Evolutionary conservation across 352 stramenopile genomes (phyloP).

Genomic region (Phytophthora pinifolia): DNA sequence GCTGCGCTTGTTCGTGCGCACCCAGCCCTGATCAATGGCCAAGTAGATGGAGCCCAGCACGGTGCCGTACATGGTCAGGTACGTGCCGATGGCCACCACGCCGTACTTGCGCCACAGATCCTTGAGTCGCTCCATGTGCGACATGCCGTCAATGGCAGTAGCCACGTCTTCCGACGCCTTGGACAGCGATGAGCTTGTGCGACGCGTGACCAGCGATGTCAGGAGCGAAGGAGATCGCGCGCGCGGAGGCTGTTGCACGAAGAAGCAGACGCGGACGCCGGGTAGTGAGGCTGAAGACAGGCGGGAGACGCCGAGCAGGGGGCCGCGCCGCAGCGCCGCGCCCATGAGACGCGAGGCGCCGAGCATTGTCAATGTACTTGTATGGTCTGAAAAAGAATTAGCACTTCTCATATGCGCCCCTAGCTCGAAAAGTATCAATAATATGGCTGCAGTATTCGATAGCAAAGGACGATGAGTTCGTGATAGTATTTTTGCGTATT

Average conservation of each 20-base stretch:
- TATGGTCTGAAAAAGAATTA: no score
- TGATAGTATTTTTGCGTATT: no score
- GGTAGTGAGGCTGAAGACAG: not conserved
- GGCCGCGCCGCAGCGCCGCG: not conserved
- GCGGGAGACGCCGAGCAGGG: not conserved
- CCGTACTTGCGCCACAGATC: constrained; percentile 86
- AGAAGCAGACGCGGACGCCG: constrained; percentile 5
- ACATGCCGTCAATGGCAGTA: constrained; percentile 22
- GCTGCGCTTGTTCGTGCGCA: constrained; percentile 51
- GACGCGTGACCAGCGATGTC: constrained; percentile 4
- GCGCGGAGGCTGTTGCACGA: constrained; percentile 17
- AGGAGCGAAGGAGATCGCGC: constrained; percentile 14
- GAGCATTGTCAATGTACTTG: constrained; percentile 29
- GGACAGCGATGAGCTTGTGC: constrained; percentile 27
- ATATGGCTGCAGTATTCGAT: no score
- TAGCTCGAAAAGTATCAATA: no score
- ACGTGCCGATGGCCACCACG: constrained; percentile 81
- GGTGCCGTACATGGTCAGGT: constrained; percentile 75
- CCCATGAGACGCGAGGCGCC: constrained; percentile 17
- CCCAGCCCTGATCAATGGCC: constrained; percentile 78
- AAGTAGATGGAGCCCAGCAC: constrained; percentile 82
- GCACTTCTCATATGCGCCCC: no score
- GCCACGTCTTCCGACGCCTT: constrained; percentile 8
- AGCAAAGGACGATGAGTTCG: no score
- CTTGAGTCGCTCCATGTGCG: constrained; percentile 60